These are phyloP conservation scores for Corynascus novoguineensis DNA, from an alignment of 495 filamentous ascomycete genomes.

Conservation along the genomic window DNA sequence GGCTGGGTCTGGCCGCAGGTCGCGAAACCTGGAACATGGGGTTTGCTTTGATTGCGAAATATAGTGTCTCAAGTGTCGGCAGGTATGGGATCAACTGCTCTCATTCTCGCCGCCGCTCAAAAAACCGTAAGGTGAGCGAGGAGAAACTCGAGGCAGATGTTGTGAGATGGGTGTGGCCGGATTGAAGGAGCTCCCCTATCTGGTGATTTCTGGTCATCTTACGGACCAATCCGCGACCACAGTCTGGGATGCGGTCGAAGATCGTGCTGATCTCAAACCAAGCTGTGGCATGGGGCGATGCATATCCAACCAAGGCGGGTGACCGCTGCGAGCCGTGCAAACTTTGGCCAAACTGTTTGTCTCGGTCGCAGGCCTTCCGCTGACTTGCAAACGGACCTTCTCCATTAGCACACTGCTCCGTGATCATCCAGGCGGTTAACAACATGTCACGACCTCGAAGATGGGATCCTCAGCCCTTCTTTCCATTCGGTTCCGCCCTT, in stretches of 20 bases:
- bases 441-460: background rate
- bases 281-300: background rate
- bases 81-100: too few species aligned
- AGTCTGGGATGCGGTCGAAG: background rate
- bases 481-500: background rate
- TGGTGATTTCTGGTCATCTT: background rate
- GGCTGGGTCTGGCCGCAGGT: background rate
- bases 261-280: constrained; percentile 4
- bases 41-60: too few species aligned
- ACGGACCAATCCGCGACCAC: background rate
- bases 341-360: constrained; percentile 3
- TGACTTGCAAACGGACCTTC: background rate
- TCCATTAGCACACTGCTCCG: background rate
- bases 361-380: background rate
- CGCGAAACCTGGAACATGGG: too few species aligned
- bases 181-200: background rate
- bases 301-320: background rate
- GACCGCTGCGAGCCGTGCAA: background rate
- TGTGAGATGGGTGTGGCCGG: background rate
- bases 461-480: background rate
- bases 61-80: too few species aligned
- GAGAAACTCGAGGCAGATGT: background rate
- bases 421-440: background rate
- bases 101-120: too few species aligned
- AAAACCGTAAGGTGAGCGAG: too few species aligned